Percentiles rank a stretch among this genome's conserved stretches.
Conservation (phyloP, 2,329 filamentous ascomycete genomes). For the Ophiostoma australiae region DNA sequence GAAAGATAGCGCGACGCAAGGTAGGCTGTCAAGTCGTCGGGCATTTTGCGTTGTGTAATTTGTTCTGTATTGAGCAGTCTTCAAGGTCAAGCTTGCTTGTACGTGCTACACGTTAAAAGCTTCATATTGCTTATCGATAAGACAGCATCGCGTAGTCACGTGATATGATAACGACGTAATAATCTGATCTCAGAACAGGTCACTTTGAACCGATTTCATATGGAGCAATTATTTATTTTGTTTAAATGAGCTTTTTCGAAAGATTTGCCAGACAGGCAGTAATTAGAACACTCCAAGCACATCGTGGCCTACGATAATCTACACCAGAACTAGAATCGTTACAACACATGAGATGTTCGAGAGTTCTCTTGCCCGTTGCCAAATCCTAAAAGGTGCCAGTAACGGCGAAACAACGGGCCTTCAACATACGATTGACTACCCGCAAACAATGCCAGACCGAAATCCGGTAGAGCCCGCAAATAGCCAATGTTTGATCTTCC, state of each 20-base stretch:
- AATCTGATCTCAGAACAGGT: neutral
- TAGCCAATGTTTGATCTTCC: constrained; percentile 47
- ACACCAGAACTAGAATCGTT: neutral
- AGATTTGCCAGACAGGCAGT: neutral
- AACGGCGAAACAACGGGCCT: constrained; percentile 37
- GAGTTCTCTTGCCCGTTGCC: constrained; percentile 42
- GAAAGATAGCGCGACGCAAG: constrained; percentile 88
- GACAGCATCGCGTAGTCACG: neutral
- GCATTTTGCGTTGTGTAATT: constrained; percentile 37
- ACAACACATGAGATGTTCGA: constrained; percentile 30
- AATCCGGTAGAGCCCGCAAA: constrained; percentile 2
- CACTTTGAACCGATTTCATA: neutral
- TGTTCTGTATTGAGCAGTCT: neutral
- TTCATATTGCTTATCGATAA: neutral
- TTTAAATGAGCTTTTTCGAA: neutral
- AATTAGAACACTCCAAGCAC: neutral
- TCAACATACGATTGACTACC: constrained; percentile 35
- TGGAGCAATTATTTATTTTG: neutral
- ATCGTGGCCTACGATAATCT: neutral
- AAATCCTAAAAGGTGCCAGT: constrained; percentile 34
- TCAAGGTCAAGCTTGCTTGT: neutral
- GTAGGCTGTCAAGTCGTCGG: constrained; percentile 69
- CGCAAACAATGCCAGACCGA: constrained; percentile 17
- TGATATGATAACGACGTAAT: neutral
- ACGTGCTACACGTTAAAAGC: neutral